Conservation (phyloP, 495 filamentous ascomycete genomes). For the Hypoxylon cercidicola region DNA sequence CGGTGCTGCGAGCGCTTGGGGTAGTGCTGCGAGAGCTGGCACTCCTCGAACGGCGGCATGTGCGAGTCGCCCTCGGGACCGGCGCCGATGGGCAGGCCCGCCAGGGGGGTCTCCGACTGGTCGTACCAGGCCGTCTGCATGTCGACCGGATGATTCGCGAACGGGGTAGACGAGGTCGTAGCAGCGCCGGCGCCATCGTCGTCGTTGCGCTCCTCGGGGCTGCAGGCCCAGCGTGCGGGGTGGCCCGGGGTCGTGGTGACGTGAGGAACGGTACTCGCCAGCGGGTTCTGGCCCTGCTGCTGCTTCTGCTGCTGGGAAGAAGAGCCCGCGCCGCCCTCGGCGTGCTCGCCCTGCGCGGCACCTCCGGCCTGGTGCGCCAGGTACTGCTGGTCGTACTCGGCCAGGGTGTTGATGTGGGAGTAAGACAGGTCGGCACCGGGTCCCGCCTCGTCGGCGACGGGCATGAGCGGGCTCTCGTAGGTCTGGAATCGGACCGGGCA, state of each 20-base stretch:
- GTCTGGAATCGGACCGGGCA: slow-evolving; percentile 46
- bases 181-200: neutral
- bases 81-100: slow-evolving; percentile 55
- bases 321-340: no score
- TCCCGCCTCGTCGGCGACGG: slow-evolving; percentile 6
- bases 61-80: slow-evolving; percentile 52
- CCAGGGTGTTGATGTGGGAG: neutral
- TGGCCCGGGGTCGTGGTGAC: neutral
- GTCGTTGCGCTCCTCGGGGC: slow-evolving; percentile 9
- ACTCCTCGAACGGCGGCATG: slow-evolving; percentile 37
- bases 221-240: slow-evolving; percentile 23
- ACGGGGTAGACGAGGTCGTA: neutral
- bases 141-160: slow-evolving; percentile 23
- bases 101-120: slow-evolving; percentile 12
- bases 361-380: no score
- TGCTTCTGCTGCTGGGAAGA: neutral
- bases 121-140: slow-evolving; percentile 31
- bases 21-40: slow-evolving; percentile 36
- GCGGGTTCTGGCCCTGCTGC: neutral
- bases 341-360: no score
- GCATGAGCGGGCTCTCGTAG: slow-evolving; percentile 31
- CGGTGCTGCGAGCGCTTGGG: neutral
- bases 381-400: neutral
- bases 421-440: neutral
- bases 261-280: no score